Conservation (phyloP, 208 protist genomes). For the Crithidia fasciculata region DNA sequence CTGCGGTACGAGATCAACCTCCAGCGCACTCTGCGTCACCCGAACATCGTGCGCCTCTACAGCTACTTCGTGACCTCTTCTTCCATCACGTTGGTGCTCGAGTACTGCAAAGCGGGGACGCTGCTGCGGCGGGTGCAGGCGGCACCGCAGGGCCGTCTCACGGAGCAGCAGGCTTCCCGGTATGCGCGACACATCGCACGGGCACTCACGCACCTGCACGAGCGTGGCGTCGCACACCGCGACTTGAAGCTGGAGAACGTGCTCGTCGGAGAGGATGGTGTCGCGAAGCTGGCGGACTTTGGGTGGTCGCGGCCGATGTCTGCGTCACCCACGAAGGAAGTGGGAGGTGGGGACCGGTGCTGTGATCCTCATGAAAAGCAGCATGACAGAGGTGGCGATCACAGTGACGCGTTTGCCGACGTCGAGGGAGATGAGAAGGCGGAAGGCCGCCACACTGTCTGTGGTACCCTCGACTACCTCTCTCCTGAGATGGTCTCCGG, state of each 20-base stretch:
- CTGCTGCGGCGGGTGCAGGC: conserved; percentile 47
- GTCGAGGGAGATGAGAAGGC: background rate
- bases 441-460: conserved; percentile 64
- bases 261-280: conserved; percentile 67
- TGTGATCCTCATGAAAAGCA: background rate
- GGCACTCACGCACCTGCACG: conserved; percentile 82
- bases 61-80: conserved; percentile 74
- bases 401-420: background rate
- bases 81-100: conserved; percentile 67
- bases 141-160: conserved; percentile 32
- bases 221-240: conserved; percentile 76
- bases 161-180: conserved; percentile 56
- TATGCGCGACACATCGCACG: conserved; percentile 72
- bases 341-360: background rate
- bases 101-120: conserved; percentile 76
- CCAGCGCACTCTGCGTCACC: conserved; percentile 79
- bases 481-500: conserved; percentile 97
- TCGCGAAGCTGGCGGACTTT: conserved; percentile 99
- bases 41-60: conserved; percentile 82
- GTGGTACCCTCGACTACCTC: conserved; percentile 99
- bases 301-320: conserved; percentile 92
- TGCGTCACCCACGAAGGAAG: background rate
- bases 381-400: background rate
- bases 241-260: conserved; percentile 94
- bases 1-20: conserved; percentile 86